A percentile compares a stretch with the other conserved stretches of the same genome.
phyloP scores from a whole-genome alignment of 169 alveolate genomes.

The Eimeria praecox region DNA sequence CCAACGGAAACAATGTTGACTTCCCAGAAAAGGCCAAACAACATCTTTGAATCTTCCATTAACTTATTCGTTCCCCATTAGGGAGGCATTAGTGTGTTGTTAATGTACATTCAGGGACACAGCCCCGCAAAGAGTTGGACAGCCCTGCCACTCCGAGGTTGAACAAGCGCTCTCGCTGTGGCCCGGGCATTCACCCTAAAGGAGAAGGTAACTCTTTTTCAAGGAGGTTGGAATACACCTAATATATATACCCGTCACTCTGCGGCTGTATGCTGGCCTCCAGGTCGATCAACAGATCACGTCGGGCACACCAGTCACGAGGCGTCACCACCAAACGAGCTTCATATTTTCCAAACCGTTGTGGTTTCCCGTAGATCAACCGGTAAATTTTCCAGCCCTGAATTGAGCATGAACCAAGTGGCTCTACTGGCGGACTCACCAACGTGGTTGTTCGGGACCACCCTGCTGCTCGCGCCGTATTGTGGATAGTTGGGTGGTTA shows the following conservation, averaged over 20 bases:
- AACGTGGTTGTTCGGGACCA: background rate
- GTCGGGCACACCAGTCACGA: constrained; percentile 14
- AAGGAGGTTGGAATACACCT: background rate
- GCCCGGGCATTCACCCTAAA: background rate
- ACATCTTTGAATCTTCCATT: background rate
- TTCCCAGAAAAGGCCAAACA: background rate
- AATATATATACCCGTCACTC: background rate
- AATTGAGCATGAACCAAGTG: background rate
- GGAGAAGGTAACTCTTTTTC: background rate
- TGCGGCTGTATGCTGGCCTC: background rate
- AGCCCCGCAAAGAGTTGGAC: constrained; percentile 67
- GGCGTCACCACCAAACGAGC: constrained; percentile 21
- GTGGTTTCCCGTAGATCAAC: background rate
- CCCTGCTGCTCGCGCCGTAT: background rate
- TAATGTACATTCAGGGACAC: background rate
- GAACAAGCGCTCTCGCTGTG: constrained; percentile 32
- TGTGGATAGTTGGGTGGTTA: background rate
- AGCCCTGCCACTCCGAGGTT: constrained; percentile 19
- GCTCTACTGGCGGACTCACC: constrained; percentile 14
- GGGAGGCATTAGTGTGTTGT: background rate
- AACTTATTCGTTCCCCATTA: background rate
- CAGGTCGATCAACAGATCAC: background rate
- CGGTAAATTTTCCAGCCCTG: background rate
- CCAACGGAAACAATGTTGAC: background rate
- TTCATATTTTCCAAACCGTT: background rate